A percentile compares a stretch with the other conserved stretches of the same genome.
Conservation (phyloP, 108 stramenopile genomes). For the Cyclostephanos tholiformis region DNA sequence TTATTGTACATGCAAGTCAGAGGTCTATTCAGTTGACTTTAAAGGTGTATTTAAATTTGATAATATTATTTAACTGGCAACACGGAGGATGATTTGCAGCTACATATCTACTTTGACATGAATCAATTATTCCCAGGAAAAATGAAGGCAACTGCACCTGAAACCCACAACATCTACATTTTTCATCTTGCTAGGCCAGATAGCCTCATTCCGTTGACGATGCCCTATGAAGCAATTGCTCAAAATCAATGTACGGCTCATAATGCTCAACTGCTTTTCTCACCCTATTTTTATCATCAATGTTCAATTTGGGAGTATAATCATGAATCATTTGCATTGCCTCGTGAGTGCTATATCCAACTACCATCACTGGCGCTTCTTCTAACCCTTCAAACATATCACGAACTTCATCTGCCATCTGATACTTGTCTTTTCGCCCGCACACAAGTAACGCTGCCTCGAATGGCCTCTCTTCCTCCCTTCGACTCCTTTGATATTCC, state of each 20-base stretch:
- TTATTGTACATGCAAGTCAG: too few relatives aligned
- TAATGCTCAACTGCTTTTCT: conserved; percentile 88
- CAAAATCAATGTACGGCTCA: conserved; percentile 92
- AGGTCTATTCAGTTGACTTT: too few relatives aligned
- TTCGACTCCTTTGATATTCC: conserved; percentile 71
- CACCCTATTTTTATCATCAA: conserved; percentile 84
- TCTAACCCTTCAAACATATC: conserved; percentile 77
- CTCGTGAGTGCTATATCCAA: conserved; percentile 64
- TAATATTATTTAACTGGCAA: not conserved
- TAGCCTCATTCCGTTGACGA: conserved; percentile 19
- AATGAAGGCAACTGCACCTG: too few relatives aligned
- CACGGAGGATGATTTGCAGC: too few relatives aligned
- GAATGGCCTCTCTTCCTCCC: conserved; percentile 53
- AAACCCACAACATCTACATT: too few relatives aligned
- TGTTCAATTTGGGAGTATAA: conserved; percentile 92
- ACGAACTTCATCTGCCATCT: conserved; percentile 55
- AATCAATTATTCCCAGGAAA: not conserved
- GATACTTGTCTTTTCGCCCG: conserved; percentile 77
- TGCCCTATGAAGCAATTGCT: conserved; percentile 61
- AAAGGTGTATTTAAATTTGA: too few relatives aligned
- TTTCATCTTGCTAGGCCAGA: too few relatives aligned
- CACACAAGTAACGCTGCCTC: conserved; percentile 86
- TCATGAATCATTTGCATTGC: conserved; percentile 77
- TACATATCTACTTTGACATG: too few relatives aligned
- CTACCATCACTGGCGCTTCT: conserved; percentile 78